These are phyloP conservation scores for Escovopsis sp. DNA, from an alignment of 2,329 filamentous ascomycete species.

Conservation along the genomic window DNA sequence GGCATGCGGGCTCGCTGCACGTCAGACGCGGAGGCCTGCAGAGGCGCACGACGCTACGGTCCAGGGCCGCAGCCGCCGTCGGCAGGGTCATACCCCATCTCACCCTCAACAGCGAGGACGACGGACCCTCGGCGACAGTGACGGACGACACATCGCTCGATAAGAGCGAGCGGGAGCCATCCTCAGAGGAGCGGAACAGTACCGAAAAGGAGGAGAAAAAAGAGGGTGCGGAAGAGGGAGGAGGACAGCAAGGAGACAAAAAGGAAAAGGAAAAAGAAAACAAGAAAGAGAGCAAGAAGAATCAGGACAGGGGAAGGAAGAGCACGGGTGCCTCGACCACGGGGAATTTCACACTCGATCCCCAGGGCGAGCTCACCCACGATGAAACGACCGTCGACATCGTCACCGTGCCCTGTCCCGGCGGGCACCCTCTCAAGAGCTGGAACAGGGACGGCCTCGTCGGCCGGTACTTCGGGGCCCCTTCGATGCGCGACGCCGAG, in stretches of 20 bases:
- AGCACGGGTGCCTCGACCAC: slow-evolving; percentile 1
- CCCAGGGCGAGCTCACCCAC: slow-evolving; percentile 21
- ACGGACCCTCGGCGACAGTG: slow-evolving; percentile 3
- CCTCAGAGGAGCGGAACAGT: neutral
- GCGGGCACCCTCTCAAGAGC: slow-evolving; percentile 34
- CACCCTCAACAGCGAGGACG: neutral
- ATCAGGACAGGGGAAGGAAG: neutral
- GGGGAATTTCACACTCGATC: slow-evolving; percentile 19
- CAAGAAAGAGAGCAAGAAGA: neutral
- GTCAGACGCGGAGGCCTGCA: slow-evolving; percentile 15
- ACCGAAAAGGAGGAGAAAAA: slow-evolving; percentile 3
- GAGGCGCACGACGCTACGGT: neutral
- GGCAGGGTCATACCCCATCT: neutral
- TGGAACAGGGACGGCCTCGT: slow-evolving; percentile 36
- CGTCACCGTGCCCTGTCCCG: slow-evolving; percentile 37
- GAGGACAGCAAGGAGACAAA: too few species aligned
- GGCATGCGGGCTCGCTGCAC: slow-evolving; percentile 12
- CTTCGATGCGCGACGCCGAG: slow-evolving; percentile 24
- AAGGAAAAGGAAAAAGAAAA: neutral
- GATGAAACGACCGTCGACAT: slow-evolving; percentile 40
- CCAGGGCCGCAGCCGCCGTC: neutral
- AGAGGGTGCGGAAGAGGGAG: slow-evolving; percentile 1
- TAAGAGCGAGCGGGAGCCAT: too few species aligned
- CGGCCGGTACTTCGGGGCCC: slow-evolving; percentile 29
- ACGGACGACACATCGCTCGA: slow-evolving; percentile 4